phyloP scores from a whole-genome alignment of 108 stramenopile species.

The Discostella stelligeroides region DNA sequence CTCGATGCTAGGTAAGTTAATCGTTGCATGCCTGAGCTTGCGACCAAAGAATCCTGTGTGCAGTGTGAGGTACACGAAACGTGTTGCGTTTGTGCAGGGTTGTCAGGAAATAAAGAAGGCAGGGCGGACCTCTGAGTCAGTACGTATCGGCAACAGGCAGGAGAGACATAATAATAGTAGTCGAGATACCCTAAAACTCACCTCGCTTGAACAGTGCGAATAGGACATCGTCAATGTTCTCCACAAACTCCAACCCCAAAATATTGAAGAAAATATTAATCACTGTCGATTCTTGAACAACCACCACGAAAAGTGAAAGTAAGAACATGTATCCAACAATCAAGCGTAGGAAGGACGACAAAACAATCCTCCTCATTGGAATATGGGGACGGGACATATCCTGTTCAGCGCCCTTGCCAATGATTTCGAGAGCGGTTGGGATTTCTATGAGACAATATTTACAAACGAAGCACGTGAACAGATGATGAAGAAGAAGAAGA shows the following conservation, averaged over 20 bases:
- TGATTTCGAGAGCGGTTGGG: conserved; percentile 19
- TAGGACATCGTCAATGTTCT: conserved; percentile 68
- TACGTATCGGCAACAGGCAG: too few relatives aligned
- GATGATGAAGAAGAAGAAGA: too few relatives aligned
- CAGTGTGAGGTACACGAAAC: too few relatives aligned
- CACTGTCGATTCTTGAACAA: conserved; percentile 7
- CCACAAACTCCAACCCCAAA: conserved; percentile 69
- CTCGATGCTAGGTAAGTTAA: neutral
- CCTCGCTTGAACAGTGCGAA: conserved; percentile 20
- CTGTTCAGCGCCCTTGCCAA: conserved; percentile 17
- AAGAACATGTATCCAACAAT: conserved; percentile 19
- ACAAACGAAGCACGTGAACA: too few relatives aligned
- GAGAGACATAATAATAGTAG: too few relatives aligned
- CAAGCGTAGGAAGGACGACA: conserved; percentile 15
- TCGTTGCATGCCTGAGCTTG: conserved; percentile 2
- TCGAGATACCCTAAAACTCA: neutral
- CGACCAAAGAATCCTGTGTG: conserved; percentile 18
- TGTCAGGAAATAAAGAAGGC: too few relatives aligned
- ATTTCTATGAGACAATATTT: conserved; percentile 17
- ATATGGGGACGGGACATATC: neutral
- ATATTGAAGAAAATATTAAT: conserved; percentile 21
- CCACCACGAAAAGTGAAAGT: conserved; percentile 8
- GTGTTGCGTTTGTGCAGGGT: too few relatives aligned
- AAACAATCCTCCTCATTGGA: conserved; percentile 3
- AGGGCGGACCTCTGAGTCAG: too few relatives aligned